Evolutionary conservation across 179 eudicot genomes (phyloP), one percentile per base, ranked within the genome.

Genomic region (Amaranthus tricolor): DNA sequence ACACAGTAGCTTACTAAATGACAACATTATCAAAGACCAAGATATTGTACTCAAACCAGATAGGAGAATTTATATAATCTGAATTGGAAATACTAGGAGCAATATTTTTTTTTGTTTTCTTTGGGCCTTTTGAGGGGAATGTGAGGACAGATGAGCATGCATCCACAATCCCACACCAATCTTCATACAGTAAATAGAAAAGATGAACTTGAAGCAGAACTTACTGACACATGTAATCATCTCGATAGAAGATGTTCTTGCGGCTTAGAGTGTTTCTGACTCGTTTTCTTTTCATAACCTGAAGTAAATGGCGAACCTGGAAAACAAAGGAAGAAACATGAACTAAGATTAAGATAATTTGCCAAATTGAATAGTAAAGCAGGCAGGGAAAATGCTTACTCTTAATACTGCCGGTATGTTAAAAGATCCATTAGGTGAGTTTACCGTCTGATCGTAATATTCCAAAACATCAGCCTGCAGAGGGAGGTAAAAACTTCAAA

Each of bases 381-480:
- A 48, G 53, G 57, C 19, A 56, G 31, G 24, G 58, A 21, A 19
- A 52, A 7, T 17, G 3, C 31, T 45, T 88, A 95, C 99, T 93
- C 97, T 88, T 77, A 95, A 76, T 40, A 95, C 99, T 47, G 99
- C 99, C 80, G 99, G 99, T 76, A 95, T 95, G 76, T 95, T 88
- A 76, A 86, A 95, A 68, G 96, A 92, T 52, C 99, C 99, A 70
- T 88, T 85, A 17, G 97, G 85, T 67, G 99, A 92, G 77, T 86
- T 90, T 10, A 95, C 91, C 69, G 93, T 87, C 78, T 90, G 97
- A 82, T 90, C 93, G 74, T 95, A 95, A 72, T 95, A 95, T 79
- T 95, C 99, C 73, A 95, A 84, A 72, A 95, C 99, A 81, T 95
- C 99, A 80, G 99, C 99, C 97, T 95, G 91, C 74, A 75, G 63